These are phyloP conservation scores for Trichosporon sp. DNA, from an alignment of 1,284 basidiomycete species.

Conservation along the genomic window DNA sequence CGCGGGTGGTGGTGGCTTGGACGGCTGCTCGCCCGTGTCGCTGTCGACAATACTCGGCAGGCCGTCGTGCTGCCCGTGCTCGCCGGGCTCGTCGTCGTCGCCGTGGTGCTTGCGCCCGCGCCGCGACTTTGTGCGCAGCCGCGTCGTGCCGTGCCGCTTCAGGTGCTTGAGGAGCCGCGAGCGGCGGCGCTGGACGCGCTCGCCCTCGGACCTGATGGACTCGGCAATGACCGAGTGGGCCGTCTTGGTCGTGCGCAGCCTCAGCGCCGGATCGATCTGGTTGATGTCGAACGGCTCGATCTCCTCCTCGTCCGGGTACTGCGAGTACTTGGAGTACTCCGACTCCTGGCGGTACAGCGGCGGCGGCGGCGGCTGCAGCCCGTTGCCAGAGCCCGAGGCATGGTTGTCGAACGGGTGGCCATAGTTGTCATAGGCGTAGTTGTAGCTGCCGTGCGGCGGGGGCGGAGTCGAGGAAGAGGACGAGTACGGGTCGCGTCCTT, in stretches of 20 bases:
- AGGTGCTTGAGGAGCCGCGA: slow-evolving; percentile 52
- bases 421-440: not conserved
- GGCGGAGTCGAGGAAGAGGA: not conserved
- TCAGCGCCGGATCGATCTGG: slow-evolving; percentile 74
- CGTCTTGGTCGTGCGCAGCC: slow-evolving; percentile 79
- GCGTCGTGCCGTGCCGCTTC: slow-evolving; percentile 7
- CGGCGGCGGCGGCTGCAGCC: not conserved
- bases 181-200: slow-evolving; percentile 59
- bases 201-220: slow-evolving; percentile 69
- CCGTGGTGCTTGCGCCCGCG: not conserved
- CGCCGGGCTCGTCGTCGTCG: too few relatives aligned
- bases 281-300: slow-evolving; percentile 36
- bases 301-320: slow-evolving; percentile 26
- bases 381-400: not conserved
- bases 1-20: not conserved
- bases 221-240: slow-evolving; percentile 83
- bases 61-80: not conserved
- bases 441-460: not conserved
- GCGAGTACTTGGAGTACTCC: slow-evolving; percentile 6
- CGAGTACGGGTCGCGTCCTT: not conserved
- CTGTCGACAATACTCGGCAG: not conserved
- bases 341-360: not conserved
- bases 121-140: slow-evolving; percentile 1
- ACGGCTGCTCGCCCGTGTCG: slow-evolving; percentile 1
- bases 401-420: slow-evolving; percentile 3